Evolutionary conservation across 495 filamentous ascomycete genomes (phyloP), one percentile per base, ranked within the genome.

Genomic region (Penicillium ochrochloron): DNA sequence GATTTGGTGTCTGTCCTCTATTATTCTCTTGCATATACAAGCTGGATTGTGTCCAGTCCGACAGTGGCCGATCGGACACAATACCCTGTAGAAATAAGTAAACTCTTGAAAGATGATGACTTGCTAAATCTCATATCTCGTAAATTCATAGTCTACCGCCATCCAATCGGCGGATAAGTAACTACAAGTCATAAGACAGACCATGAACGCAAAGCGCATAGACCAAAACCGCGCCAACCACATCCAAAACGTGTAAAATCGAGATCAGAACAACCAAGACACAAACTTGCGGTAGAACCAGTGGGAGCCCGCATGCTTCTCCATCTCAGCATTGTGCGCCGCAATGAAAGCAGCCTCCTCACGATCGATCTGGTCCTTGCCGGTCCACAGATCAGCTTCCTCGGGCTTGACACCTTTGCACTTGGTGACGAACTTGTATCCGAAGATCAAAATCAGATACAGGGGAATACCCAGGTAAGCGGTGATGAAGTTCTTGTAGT

Each of bases 381-480:
- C 91, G 8, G 80, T 81, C 73, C 83, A 91, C 63, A 93, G 77
- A 81, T 94, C 90, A 19, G 85, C 90, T 37, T 83, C 75, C 50
- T 82, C 66, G 1, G 91, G 84, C 31, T 75, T 73, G 11, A 90
- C 78, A 10, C 83, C 74, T 66, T 85, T 76, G 62, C 71, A 83
- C 65, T 80, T 78, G 51, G 79, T 85, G 46, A 75, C 56, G 54
- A 87, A 44, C 78, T 93, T 94, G 75, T 91, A 90, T 1, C 90
- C 90, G 53, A 86, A 79, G 71, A 92, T 85, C 70, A 92, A 80
- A 57, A 86, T 81, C 3, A 96, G 67, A 69, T 92, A 96, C 15
- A 94, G 77, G 5, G 90, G 89, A 69, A 96, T 94, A 35, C 91
- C 92, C 5, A 93, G 85, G 68, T 95, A 94, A 5, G 87, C 86